Conservation (phyloP, 2,329 filamentous ascomycete genomes). For the Scorias spongiosa region DNA sequence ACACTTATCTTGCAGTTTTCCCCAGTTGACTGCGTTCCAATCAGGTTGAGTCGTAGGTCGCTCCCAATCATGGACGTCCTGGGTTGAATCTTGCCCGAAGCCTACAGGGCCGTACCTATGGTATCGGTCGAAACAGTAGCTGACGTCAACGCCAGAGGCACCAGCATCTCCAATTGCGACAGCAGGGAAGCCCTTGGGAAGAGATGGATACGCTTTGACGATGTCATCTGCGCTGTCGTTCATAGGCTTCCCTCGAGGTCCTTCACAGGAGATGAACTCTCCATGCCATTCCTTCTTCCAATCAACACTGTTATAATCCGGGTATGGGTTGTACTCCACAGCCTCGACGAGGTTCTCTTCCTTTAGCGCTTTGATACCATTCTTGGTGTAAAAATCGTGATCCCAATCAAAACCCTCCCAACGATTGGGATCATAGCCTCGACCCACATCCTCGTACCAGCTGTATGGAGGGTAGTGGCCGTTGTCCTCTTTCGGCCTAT, state of each 20-base stretch:
- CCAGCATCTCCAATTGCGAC: constrained; percentile 50
- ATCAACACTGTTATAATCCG: constrained; percentile 47
- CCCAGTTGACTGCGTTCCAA: constrained; percentile 57
- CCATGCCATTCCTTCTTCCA: constrained; percentile 46
- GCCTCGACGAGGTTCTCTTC: constrained; percentile 9
- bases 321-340: constrained; percentile 54
- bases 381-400: constrained; percentile 23
- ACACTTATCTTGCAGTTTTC: constrained; percentile 52
- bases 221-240: constrained; percentile 47
- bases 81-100: constrained; percentile 33
- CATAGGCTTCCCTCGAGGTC: constrained; percentile 36
- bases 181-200: constrained; percentile 42
- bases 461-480: constrained; percentile 31
- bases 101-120: constrained; percentile 42
- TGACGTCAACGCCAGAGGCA: constrained; percentile 44
- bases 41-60: constrained; percentile 26
- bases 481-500: constrained; percentile 15
- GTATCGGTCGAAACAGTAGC: constrained; percentile 51
- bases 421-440: constrained; percentile 32
- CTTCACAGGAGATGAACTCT: constrained; percentile 47
- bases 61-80: constrained; percentile 19
- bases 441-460: constrained; percentile 21
- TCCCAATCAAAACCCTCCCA: constrained; percentile 32
- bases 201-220: constrained; percentile 44
- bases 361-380: constrained; percentile 13